Evolutionary conservation across 805 yeast species (phyloP), one percentile per base, ranked within the genome.

Genomic region (Starmerella vaccinii): DNA sequence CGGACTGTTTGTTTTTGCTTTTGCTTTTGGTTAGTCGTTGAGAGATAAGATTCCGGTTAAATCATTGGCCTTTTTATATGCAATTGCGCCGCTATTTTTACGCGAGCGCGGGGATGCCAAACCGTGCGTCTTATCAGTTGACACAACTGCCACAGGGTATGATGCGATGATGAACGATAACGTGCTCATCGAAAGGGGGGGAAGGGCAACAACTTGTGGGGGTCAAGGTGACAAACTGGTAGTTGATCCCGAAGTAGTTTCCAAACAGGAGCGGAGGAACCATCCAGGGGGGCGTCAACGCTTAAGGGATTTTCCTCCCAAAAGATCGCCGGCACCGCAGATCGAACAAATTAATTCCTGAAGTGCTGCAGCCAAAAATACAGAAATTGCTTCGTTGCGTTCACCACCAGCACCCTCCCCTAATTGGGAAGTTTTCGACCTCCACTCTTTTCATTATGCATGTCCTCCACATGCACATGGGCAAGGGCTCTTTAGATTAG

Each of bases 221-320:
- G 23, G 18, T 16, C 5, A 13, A 26, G 3, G 46, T 42, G 10
- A 52, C 57, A 2, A 59, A 46, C 21, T 49, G 39, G 56, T 65
- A 68, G 42, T 63, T 55, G 29, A 66, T 56, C 3, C 67, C 67
- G 21, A 56, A 42, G 23, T 63, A 34, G 16, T 53, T 56, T 22
- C 71, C 68, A 42, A 61, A 49, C 16, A 62, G 30, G 33, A 55
- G 39, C 22, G 68, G 60, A 21, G 61, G 61, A 2, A 55, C 46
- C 52, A 56, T 54, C 16, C 58, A 49, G 6, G 65, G 65, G n/a
- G n/a, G n/a, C n/a, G n/a, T n/a, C n/a, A n/a, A n/a, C n/a, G n/a
- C n/a, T n/a, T n/a, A n/a, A n/a, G n/a, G n/a, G n/a, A n/a, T n/a
- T n/a, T n/a, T n/a, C n/a, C n/a, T n/a, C n/a, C n/a, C n/a, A n/a